Conservation (phyloP, 345 rosid species). For the Luvunga scandens region DNA sequence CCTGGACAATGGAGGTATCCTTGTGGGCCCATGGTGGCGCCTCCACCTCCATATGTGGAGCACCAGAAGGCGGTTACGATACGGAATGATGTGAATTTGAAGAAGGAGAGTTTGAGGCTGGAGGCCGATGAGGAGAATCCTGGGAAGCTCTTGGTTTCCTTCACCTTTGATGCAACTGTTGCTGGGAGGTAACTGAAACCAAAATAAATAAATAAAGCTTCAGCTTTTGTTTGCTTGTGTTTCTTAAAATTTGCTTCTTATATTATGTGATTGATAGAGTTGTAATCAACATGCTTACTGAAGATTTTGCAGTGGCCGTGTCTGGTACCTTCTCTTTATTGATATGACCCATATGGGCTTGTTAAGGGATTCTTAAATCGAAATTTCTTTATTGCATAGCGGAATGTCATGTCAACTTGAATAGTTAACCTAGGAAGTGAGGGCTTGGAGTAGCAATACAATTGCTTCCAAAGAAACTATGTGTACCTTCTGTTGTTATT, state of each 20-base stretch:
- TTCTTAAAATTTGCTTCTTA: background rate
- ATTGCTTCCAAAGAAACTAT: background rate
- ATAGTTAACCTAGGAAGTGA: too few relatives aligned
- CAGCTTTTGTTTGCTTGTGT: background rate
- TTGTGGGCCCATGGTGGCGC: conserved; percentile 36
- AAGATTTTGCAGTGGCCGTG: too few relatives aligned
- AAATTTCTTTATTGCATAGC: too few relatives aligned
- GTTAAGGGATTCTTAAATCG: too few relatives aligned
- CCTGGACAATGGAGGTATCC: conserved; percentile 45
- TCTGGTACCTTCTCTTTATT: too few relatives aligned
- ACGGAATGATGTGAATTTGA: conserved; percentile 73
- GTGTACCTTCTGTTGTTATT: background rate
- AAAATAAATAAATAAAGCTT: background rate
- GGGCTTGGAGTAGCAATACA: background rate
- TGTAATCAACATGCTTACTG: too few relatives aligned
- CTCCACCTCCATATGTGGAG: conserved; percentile 60
- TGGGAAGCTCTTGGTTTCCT: conserved; percentile 65
- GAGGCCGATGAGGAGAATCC: conserved; percentile 57
- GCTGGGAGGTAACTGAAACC: conserved; percentile 57
- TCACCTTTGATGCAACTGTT: conserved; percentile 88
- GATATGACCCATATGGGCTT: too few relatives aligned
- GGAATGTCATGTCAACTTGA: too few relatives aligned
- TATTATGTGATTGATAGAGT: background rate
- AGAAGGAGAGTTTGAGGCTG: conserved; percentile 70
- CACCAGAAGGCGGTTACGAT: conserved; percentile 84